Base-by-base conservation (phyloP, 2,329 filamentous ascomycete genomes). In the Pseudogymnoascus sp. region DNA sequence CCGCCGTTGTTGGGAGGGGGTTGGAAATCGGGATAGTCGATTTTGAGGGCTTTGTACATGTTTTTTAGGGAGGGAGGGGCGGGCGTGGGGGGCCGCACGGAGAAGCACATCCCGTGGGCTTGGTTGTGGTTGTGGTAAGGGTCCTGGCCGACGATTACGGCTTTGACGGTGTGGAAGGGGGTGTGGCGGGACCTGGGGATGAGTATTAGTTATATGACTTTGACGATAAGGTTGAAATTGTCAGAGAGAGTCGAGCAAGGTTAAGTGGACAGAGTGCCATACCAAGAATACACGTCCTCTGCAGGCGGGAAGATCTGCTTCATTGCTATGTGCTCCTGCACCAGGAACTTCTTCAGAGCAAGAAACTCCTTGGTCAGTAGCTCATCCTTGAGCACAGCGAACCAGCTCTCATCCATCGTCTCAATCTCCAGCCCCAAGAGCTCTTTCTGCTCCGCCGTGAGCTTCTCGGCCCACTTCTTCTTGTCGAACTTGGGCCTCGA, bases 121-220 rank as follows among this genome's bases (percentile, higher is more conserved):
- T 99, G 95, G 76, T 96, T 96, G 74, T 86, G 76, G 74, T 96
- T 96, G 79, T 99, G 95, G 76, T 99, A 99, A 2, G 95, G 95
- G 74, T 99, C 95, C 78, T 99, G 95, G 68, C 95, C 95, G 62
- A 97, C 77, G 72, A 99, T 92, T 65, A 99, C 93, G 64, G 90
- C 89, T 76, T 96, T 96, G 74, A 97, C 93, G 13, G 82, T 88
- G 78, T 88, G 80, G 70, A 99, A 87, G 6, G 95, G 93, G 4
- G 7, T 16, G 37, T 96, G 89, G 26, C 92, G 89, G 65, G 93
- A 97, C 93, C 93, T 97, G 64, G n/a, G 44, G 64, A 35, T n/a
- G 42, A 14, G 40, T 11, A 21, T 21, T n/a, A 26, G 64, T 73
- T 67, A 73, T 68, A 61, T 26, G 6, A 65, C 47, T 14, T 61